A percentile compares a stretch with the other conserved stretches of the same genome.
phyloP scores from a whole-genome alignment of 2,329 filamentous ascomycete genomes.

The Pyrenochaeta sp. region DNA sequence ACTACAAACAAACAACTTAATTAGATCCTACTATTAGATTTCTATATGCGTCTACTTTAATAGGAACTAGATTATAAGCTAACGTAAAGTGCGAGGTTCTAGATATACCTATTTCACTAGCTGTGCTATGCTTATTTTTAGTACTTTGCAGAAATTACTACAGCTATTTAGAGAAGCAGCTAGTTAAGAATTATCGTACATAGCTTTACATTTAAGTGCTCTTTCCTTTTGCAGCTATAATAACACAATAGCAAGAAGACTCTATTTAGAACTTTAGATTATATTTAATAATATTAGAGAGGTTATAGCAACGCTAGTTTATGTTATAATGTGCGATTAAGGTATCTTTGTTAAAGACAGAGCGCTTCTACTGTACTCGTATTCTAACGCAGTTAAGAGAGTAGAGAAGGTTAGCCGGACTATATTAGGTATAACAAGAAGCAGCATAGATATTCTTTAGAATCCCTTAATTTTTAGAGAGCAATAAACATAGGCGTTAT shows the following conservation, averaged over 20 bases:
- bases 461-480: neutral
- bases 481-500: neutral
- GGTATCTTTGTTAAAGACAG: slow-evolving; percentile 2
- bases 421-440: slow-evolving; percentile 7
- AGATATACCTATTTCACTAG: slow-evolving; percentile 17
- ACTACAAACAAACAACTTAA: slow-evolving; percentile 7
- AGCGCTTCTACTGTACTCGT: slow-evolving; percentile 4
- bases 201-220: slow-evolving; percentile 13
- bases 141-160: slow-evolving; percentile 16
- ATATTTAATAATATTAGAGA: slow-evolving; percentile 17
- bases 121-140: slow-evolving; percentile 12
- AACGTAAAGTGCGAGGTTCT: slow-evolving; percentile 3
- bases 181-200: slow-evolving; percentile 14
- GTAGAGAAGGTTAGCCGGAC: slow-evolving; percentile 3
- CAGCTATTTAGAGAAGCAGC: slow-evolving; percentile 8
- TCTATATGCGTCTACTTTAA: slow-evolving; percentile 7
- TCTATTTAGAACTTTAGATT: slow-evolving; percentile 7
- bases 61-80: neutral
- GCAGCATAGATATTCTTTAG: slow-evolving; percentile 2
- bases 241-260: slow-evolving; percentile 7
- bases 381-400: slow-evolving; percentile 4
- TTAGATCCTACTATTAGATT: slow-evolving; percentile 10
- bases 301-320: slow-evolving; percentile 6
- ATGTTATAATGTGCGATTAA: slow-evolving; percentile 5
- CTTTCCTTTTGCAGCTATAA: slow-evolving; percentile 17